phyloP scores from a whole-genome alignment of 345 rosid species.

The Eucalyptus lansdowneana region DNA sequence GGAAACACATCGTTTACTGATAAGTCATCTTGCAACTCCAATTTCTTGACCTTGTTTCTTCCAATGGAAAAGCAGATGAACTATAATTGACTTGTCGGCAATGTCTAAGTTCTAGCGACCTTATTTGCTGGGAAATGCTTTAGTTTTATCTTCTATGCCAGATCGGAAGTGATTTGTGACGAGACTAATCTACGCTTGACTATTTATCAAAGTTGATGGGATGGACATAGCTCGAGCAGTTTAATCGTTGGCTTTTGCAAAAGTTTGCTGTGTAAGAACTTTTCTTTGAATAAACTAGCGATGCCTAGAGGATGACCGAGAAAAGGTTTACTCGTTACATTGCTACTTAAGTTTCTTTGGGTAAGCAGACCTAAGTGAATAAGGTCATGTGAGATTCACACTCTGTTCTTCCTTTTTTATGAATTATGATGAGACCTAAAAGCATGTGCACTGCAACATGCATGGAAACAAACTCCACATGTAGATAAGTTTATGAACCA shows the following conservation, averaged over 20 bases:
- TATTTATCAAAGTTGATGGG: not conserved
- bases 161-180: not conserved
- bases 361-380: not conserved
- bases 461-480: not conserved
- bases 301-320: not conserved
- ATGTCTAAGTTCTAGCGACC: not conserved
- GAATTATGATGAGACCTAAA: not conserved
- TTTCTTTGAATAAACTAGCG: not conserved
- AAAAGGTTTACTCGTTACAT: not conserved
- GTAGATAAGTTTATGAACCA: not conserved
- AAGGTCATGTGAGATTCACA: not conserved
- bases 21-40: not conserved
- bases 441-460: not conserved
- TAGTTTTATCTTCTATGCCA: not conserved
- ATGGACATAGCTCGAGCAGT: not conserved
- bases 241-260: not conserved
- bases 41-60: not conserved
- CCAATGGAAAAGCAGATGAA: not conserved
- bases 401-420: not conserved
- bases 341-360: not conserved
- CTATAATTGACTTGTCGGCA: not conserved
- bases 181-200: not conserved
- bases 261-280: not conserved
- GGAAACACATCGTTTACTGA: not conserved
- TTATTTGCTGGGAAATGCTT: not conserved